Conservation (phyloP, 345 rosid species). For the Pelargonium nanum region DNA sequence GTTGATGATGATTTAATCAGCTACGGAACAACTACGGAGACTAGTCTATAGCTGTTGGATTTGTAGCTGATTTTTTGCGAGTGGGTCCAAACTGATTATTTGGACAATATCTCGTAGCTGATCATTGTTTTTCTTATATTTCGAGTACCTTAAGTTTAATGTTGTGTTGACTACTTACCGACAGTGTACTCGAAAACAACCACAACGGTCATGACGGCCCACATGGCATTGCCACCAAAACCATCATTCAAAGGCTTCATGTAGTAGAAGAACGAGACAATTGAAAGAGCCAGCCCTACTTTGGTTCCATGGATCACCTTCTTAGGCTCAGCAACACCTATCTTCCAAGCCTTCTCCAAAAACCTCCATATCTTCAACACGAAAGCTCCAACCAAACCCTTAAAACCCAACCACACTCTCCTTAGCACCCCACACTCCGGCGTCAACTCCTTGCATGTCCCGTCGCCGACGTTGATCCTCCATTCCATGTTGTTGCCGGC, state of each 20-base stretch:
- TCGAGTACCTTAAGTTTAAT: too few species aligned
- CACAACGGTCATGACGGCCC: slow-evolving; percentile 77
- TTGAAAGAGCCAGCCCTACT: slow-evolving; percentile 59
- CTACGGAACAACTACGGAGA: too few species aligned
- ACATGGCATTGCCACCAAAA: slow-evolving; percentile 57
- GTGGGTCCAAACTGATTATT: too few species aligned
- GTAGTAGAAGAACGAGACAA: slow-evolving; percentile 64
- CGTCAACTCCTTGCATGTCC: slow-evolving; percentile 22
- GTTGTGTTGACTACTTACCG: too few species aligned
- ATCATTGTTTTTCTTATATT: too few species aligned
- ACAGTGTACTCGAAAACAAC: slow-evolving; percentile 59
- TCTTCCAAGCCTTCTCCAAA: slow-evolving; percentile 38
- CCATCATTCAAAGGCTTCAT: slow-evolving; percentile 59
- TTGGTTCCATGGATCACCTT: slow-evolving; percentile 54
- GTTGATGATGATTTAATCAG: too few species aligned
- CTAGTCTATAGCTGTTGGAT: too few species aligned
- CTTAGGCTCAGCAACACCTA: slow-evolving; percentile 55
- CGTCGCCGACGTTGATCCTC: slow-evolving; percentile 40
- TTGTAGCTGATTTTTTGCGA: not conserved
- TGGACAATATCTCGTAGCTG: too few species aligned
- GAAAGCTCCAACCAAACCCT: slow-evolving; percentile 16
- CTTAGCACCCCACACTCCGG: slow-evolving; percentile 15
- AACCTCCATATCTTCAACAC: slow-evolving; percentile 19
- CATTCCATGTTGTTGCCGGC: slow-evolving; percentile 40
- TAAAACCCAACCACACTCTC: slow-evolving; percentile 22